Base-by-base conservation (phyloP, 805 yeast genomes). In the Cyberlindnera maritima region DNA sequence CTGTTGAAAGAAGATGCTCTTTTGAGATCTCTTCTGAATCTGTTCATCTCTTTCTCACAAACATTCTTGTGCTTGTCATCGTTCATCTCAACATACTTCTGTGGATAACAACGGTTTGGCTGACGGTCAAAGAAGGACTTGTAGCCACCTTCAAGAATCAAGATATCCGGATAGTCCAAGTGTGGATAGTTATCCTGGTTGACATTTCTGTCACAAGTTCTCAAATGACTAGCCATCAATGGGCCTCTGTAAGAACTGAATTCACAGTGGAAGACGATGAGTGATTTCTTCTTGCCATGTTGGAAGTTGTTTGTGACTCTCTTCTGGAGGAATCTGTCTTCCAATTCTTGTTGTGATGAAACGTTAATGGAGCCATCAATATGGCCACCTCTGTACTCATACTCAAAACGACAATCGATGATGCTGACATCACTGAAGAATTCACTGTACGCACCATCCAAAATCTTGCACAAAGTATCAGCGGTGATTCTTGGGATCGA, bases 221-320 rank as follows among this genome's bases (percentile, higher is more conserved):
- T 73, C 47, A 94, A 74, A 63, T 89, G 90, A 44, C 81, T 72
- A 1, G 98, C 98, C 85, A 94, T 80, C 40, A 85, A 70, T 4
- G 99, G 99, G n/a, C 98, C 96, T 49, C 99, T 75, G 62, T 85
- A 88, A 6, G 95, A 80, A 33, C 95, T 85, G 64, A 89, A 92
- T 67, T 94, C 99, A 68, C 99, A 94, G 66, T 94, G 97, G 71
- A 94, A 92, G 11, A 94, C 74, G 7, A 92, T 64, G 46, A 94
- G 68, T 4, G 72, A 72, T 17, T 70, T 73, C 35, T 56, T 55
- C 25, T 52, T 49, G 28, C 42, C 36, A 13, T 39, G 43, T 34
- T 49, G 40, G 36, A 54, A 64, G 55, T 17, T 36, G 21, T 44
- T 29, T 41, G 41, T 39, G 12, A 35, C 15, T 32, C 55, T 51